These are phyloP conservation scores for Kondoa subrosea DNA, from an alignment of 768 basidiomycete species.

Conservation along the genomic window DNA sequence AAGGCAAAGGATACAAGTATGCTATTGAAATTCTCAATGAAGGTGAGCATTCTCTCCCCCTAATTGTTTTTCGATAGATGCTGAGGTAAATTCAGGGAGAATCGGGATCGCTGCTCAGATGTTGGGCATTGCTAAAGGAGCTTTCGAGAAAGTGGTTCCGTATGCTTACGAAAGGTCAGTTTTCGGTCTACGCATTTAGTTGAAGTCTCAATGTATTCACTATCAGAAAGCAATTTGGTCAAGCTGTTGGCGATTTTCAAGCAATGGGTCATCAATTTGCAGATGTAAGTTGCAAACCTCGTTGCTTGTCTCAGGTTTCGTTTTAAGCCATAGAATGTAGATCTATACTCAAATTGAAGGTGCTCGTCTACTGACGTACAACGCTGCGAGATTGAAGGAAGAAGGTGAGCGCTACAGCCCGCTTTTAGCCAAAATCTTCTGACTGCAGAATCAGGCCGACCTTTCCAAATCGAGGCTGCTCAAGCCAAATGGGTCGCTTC, in stretches of 20 bases:
- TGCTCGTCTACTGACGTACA: slow-evolving; percentile 82
- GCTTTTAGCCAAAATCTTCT: not conserved
- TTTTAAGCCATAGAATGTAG: not conserved
- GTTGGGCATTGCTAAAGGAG: slow-evolving; percentile 93
- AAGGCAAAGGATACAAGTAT: slow-evolving; percentile 40
- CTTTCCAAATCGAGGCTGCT: slow-evolving; percentile 83
- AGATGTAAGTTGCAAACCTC: not conserved
- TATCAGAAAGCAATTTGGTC: slow-evolving; percentile 74
- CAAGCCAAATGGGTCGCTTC: slow-evolving; percentile 95
- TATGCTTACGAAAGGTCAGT: slow-evolving; percentile 57
- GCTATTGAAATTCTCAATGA: slow-evolving; percentile 96
- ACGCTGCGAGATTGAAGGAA: slow-evolving; percentile 86
- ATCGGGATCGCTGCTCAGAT: slow-evolving; percentile 98
- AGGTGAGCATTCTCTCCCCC: slow-evolving; percentile 35
- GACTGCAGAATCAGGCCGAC: slow-evolving; percentile 26
- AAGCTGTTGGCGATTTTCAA: slow-evolving; percentile 84
- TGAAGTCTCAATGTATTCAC: not conserved
- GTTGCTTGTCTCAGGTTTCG: not conserved
- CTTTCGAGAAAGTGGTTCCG: slow-evolving; percentile 84
- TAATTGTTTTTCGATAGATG: not conserved
- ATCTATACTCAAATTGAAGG: slow-evolving; percentile 39
- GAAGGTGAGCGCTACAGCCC: slow-evolving; percentile 40
- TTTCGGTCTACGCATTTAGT: not conserved
- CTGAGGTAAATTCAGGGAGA: slow-evolving; percentile 49
- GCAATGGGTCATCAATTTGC: slow-evolving; percentile 33